Conservation (phyloP, 2,329 filamentous ascomycete species). For the Aspergillus sp. region DNA sequence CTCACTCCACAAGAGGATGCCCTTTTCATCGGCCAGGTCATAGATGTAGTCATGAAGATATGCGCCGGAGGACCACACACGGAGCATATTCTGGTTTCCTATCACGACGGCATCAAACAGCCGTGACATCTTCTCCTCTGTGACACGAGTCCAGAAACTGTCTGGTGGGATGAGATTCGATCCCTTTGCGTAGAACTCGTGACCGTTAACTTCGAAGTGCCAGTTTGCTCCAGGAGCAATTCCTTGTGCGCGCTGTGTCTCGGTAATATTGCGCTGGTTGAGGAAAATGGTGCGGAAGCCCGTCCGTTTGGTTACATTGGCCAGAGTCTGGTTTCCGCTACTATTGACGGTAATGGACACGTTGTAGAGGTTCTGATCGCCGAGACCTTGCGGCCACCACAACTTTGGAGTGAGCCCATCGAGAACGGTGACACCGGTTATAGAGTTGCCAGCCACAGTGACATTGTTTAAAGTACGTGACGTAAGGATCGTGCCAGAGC, state of each 20-base stretch:
- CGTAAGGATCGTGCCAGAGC: conserved; percentile 42
- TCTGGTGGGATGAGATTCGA: conserved; percentile 66
- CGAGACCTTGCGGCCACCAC: conserved; percentile 64
- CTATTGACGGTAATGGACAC: conserved; percentile 53
- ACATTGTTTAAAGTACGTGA: conserved; percentile 45
- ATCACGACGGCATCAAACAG: conserved; percentile 58
- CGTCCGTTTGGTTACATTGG: conserved; percentile 54
- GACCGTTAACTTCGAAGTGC: conserved; percentile 68
- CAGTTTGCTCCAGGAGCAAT: conserved; percentile 61
- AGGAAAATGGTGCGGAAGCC: conserved; percentile 65
- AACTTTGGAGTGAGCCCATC: conserved; percentile 51
- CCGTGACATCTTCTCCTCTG: conserved; percentile 51
- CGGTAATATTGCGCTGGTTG: conserved; percentile 57
- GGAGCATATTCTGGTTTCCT: conserved; percentile 66
- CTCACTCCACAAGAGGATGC: conserved; percentile 64
- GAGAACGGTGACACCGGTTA: conserved; percentile 53
- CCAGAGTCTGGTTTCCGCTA: conserved; percentile 39
- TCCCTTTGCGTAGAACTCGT: conserved; percentile 65
- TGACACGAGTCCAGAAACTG: conserved; percentile 64
- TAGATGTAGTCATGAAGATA: conserved; percentile 65
- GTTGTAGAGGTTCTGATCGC: conserved; percentile 60
- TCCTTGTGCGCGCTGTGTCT: conserved; percentile 55
- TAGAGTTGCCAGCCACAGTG: conserved; percentile 43
- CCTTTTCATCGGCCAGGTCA: conserved; percentile 62
- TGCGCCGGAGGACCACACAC: conserved; percentile 62